Percentiles rank a stretch among this genome's conserved stretches.
phyloP scores from a whole-genome alignment of 2,329 filamentous ascomycete species.

The Podosphaera fusca region DNA sequence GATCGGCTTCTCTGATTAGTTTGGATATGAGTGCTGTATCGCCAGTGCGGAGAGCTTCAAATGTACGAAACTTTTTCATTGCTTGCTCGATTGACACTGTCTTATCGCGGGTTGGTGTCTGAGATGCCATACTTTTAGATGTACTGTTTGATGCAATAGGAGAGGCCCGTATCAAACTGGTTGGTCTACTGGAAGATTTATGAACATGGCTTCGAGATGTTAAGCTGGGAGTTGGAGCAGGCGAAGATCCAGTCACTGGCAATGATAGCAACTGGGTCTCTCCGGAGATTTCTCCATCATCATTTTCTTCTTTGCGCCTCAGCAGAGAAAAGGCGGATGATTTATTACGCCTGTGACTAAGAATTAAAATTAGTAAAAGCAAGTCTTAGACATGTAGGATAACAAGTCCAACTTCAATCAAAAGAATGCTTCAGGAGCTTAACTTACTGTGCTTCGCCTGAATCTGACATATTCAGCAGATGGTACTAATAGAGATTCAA shows the following conservation, averaged over 20 bases:
- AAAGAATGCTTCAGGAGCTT: no score
- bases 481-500: background rate
- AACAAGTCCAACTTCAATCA: background rate
- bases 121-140: slow-evolving; percentile 4
- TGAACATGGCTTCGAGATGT: slow-evolving; percentile 9
- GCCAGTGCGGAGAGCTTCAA: slow-evolving; percentile 74
- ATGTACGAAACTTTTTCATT: slow-evolving; percentile 79
- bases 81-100: slow-evolving; percentile 60
- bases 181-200: slow-evolving; percentile 12
- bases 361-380: slow-evolving; percentile 6
- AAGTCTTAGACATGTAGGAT: no score
- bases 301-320: slow-evolving; percentile 21
- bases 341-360: slow-evolving; percentile 26
- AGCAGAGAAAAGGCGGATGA: slow-evolving; percentile 30
- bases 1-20: slow-evolving; percentile 44
- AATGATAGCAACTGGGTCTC: slow-evolving; percentile 8
- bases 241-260: slow-evolving; percentile 9
- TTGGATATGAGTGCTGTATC: slow-evolving; percentile 79
- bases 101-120: slow-evolving; percentile 10
- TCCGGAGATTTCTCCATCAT: slow-evolving; percentile 14
- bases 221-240: slow-evolving; percentile 9
- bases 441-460: background rate
- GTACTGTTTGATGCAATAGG: slow-evolving; percentile 7
- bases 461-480: background rate
- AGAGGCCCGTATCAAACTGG: slow-evolving; percentile 13